Percentiles rank a stretch among this genome's conserved stretches.
Conservation (phyloP, 2,329 filamentous ascomycete species). For the Raffaelea ambrosiae region DNA sequence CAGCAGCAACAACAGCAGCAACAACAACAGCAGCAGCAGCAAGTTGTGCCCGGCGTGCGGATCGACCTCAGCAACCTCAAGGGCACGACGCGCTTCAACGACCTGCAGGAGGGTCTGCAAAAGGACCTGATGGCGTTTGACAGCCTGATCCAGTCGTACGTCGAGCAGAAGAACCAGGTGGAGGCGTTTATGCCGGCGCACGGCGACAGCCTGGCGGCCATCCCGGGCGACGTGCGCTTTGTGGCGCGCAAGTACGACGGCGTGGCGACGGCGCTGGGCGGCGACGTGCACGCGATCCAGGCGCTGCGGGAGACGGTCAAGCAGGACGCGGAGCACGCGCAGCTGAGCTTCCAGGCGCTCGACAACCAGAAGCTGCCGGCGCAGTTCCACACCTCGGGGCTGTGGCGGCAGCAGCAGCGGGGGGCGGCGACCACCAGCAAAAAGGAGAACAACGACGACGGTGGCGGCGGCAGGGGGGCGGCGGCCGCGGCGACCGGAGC, state of each 20-base stretch:
- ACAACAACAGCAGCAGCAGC: constrained; percentile 37
- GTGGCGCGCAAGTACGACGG: constrained; percentile 35
- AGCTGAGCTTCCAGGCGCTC: constrained; percentile 34
- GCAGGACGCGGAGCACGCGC: constrained; percentile 31
- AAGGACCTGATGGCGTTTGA: constrained; percentile 71
- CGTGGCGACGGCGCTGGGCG: constrained; percentile 29
- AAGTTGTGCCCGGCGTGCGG: constrained; percentile 60
- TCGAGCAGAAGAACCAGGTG: constrained; percentile 68
- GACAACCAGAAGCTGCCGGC: constrained; percentile 38
- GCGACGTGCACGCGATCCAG: constrained; percentile 33
- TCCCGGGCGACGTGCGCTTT: constrained; percentile 35
- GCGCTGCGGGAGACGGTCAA: constrained; percentile 31
- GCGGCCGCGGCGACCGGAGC: constrained; percentile 23
- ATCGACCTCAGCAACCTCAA: constrained; percentile 73
- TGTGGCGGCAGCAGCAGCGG: constrained; percentile 25
- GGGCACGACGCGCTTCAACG: constrained; percentile 84
- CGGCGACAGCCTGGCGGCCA: constrained; percentile 26
- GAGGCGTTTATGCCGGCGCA: constrained; percentile 57
- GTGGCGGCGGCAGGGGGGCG: constrained; percentile 25
- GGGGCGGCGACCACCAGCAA: neutral
- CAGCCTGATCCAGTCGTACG: constrained; percentile 69
- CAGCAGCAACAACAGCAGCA: constrained; percentile 21
- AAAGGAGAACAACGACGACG: constrained; percentile 10
- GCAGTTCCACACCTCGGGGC: constrained; percentile 38
- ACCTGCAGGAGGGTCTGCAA: constrained; percentile 75